Percentiles rank a stretch among this genome's conserved stretches.
These are phyloP conservation scores for Nematocida displodere DNA, from an alignment of 371 early-diverging fungal species.

Conservation along the genomic window DNA sequence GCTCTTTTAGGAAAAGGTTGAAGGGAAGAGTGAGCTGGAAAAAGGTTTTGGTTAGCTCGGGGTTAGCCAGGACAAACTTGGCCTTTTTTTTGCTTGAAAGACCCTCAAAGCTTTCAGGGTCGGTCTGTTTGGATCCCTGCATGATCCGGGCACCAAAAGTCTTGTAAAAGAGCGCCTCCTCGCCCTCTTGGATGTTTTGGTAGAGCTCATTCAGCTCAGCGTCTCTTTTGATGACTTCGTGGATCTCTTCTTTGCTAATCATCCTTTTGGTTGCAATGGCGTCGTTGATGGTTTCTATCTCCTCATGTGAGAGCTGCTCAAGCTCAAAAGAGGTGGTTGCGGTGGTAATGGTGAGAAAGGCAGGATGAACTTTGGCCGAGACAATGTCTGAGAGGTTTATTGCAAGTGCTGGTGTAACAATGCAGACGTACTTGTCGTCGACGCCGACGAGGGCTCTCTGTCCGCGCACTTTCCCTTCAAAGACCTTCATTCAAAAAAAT, in stretches of 20 bases:
- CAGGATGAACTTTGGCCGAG: not conserved
- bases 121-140: not conserved
- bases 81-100: constrained; percentile 36
- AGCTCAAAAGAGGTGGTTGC: not conserved
- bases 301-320: not conserved
- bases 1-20: constrained; percentile 11
- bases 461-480: constrained; percentile 3
- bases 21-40: constrained; percentile 36
- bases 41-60: not conserved
- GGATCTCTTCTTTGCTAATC: constrained; percentile 39
- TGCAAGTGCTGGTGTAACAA: not conserved
- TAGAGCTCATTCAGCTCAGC: constrained; percentile 24
- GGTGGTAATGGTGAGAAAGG: not conserved
- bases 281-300: not conserved
- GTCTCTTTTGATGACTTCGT: constrained; percentile 20
- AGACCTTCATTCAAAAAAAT: constrained; percentile 36
- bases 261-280: constrained; percentile 3
- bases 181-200: constrained; percentile 12
- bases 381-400: not conserved
- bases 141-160: constrained; percentile 33
- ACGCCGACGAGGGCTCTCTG: constrained; percentile 10
- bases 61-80: constrained; percentile 36
- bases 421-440: constrained; percentile 17
- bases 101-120: not conserved
- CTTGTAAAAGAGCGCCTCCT: constrained; percentile 37